Conservation (phyloP, 192 early-diverging fungal genomes). For the Backusella macrospora region DNA sequence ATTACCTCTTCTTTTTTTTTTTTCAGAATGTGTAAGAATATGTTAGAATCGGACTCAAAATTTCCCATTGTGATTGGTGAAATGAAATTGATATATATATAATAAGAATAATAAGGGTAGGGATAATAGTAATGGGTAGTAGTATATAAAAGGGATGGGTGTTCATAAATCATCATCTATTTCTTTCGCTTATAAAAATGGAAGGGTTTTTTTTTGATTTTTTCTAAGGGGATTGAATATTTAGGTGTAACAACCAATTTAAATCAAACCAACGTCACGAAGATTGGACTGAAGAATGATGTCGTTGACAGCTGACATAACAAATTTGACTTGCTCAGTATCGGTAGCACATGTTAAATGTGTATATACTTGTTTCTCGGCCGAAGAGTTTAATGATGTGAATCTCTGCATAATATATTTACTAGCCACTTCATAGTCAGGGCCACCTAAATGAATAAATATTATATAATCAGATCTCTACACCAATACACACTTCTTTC, state of each 20-base stretch:
- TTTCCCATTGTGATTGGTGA: no score
- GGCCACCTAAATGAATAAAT: conserved; percentile 45
- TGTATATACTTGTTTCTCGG: conserved; percentile 82
- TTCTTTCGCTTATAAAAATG: neutral
- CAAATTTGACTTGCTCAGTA: conserved; percentile 84
- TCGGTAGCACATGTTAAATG: conserved; percentile 88
- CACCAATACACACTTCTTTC: neutral
- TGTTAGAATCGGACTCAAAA: no score
- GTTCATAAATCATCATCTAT: neutral
- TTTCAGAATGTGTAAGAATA: no score
- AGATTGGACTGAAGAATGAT: conserved; percentile 87
- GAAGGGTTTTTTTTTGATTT: neutral
- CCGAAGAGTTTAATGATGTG: conserved; percentile 71
- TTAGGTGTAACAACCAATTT: neutral
- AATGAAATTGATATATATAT: neutral
- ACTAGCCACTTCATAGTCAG: conserved; percentile 71
- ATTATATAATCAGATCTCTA: neutral
- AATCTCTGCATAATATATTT: conserved; percentile 81
- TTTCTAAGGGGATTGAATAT: neutral
- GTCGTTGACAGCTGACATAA: conserved; percentile 88
- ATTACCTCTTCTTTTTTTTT: neutral
- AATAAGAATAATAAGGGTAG: neutral
- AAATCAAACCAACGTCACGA: conserved; percentile 67
- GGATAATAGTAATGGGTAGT: neutral
- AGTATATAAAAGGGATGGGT: neutral